Percentiles rank a stretch among this genome's conserved stretches.
Conservation (phyloP, 1,284 basidiomycete species). For the Rugosomyces carneus region DNA sequence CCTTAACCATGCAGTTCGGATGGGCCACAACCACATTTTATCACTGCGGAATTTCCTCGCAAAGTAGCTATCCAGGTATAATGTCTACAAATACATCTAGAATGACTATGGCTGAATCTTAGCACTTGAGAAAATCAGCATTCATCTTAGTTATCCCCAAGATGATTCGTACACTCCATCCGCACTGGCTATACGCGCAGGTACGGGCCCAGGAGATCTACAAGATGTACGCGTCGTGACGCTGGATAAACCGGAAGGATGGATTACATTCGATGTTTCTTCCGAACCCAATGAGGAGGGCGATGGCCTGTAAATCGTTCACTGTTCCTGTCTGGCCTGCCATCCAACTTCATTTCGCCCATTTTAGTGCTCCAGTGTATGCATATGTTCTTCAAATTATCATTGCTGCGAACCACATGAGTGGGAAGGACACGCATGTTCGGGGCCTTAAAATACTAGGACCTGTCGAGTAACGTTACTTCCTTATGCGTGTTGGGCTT, state of each 20-base stretch:
- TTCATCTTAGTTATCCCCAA: slow-evolving; percentile 79
- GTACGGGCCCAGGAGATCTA: slow-evolving; percentile 87
- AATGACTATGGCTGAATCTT: slow-evolving; percentile 1
- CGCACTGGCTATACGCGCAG: slow-evolving; percentile 84
- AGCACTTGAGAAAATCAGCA: slow-evolving; percentile 73
- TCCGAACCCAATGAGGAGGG: slow-evolving; percentile 76
- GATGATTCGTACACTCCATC: slow-evolving; percentile 99
- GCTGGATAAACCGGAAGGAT: slow-evolving; percentile 88
- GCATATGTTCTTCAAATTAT: slow-evolving; percentile 90
- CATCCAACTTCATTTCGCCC: not conserved
- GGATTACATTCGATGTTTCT: slow-evolving; percentile 88
- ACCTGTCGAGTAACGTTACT: too few species aligned
- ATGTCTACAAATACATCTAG: not conserved
- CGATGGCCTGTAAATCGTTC: slow-evolving; percentile 52
- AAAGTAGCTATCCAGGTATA: slow-evolving; percentile 85
- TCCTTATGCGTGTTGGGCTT: too few species aligned
- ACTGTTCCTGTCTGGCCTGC: not conserved
- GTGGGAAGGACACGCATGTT: slow-evolving; percentile 98
- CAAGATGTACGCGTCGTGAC: slow-evolving; percentile 87
- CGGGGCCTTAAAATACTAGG: slow-evolving; percentile 85
- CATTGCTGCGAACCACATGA: slow-evolving; percentile 92
- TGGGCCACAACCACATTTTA: slow-evolving; percentile 94
- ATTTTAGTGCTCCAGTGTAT: slow-evolving; percentile 73
- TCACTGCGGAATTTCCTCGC: slow-evolving; percentile 90
- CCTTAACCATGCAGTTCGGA: slow-evolving; percentile 65